Evolutionary conservation across 2,329 filamentous ascomycete genomes (phyloP).

Genomic region (Microsporum audouinii): DNA sequence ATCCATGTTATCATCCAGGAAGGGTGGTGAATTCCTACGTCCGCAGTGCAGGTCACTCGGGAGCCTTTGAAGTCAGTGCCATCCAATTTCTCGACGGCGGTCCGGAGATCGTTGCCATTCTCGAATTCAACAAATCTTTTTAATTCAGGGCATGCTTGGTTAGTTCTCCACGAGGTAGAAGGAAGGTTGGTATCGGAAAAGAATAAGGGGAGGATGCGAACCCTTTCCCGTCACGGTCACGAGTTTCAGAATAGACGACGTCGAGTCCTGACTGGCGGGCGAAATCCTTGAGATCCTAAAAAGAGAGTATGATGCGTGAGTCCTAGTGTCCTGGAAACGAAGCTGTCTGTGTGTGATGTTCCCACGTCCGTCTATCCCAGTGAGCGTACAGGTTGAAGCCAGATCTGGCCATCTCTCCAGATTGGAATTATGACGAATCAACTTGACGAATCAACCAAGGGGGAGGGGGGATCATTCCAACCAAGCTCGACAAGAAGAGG

Average conservation of each 20-base stretch:
- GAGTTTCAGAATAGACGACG: constrained; percentile 96
- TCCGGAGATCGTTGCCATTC: constrained; percentile 75
- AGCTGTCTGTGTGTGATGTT: not conserved
- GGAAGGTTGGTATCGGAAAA: not conserved
- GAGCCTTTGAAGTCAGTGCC: constrained; percentile 85
- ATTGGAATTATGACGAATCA: not conserved
- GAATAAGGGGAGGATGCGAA: constrained; percentile 38
- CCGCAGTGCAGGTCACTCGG: constrained; percentile 71
- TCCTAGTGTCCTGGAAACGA: constrained; percentile 34
- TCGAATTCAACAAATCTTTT: constrained; percentile 88
- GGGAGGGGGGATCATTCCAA: not conserved
- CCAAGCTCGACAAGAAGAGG: not conserved
- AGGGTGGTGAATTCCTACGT: constrained; percentile 49
- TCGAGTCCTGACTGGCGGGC: constrained; percentile 92
- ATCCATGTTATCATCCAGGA: constrained; percentile 11
- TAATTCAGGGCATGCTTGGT: not conserved
- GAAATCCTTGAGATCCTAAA: constrained; percentile 99
- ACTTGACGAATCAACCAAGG: not conserved
- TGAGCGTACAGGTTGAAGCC: not conserved
- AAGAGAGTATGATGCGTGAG: constrained; percentile 61
- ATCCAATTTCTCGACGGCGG: constrained; percentile 90
- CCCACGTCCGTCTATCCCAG: not conserved
- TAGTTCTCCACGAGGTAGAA: constrained; percentile 5
- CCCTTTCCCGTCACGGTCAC: constrained; percentile 87
- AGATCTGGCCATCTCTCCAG: not conserved